phyloP scores from a whole-genome alignment of 1,284 basidiomycete species.

The Microbotryomycetes sp. region DNA sequence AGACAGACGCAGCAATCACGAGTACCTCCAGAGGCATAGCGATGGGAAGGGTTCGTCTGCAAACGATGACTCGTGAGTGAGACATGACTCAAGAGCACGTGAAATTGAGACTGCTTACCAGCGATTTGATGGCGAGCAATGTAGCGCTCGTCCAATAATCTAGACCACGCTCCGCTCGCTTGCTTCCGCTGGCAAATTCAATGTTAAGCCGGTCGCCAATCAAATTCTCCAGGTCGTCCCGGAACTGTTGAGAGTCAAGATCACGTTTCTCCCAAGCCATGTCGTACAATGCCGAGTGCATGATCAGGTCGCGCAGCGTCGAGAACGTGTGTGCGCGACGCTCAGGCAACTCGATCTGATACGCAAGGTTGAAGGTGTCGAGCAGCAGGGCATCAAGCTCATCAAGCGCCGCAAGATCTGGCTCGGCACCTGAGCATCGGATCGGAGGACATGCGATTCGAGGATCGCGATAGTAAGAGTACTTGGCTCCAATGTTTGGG shows the following conservation, averaged over 20 bases:
- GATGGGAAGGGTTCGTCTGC: not conserved
- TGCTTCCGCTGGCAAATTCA: not conserved
- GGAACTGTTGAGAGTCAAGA: not conserved
- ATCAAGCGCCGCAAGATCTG: not conserved
- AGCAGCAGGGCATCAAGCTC: conserved; percentile 1
- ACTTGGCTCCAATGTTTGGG: not conserved
- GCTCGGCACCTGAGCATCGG: not conserved
- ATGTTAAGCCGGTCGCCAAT: not conserved
- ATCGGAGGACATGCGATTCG: conserved; percentile 1
- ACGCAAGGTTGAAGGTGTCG: not conserved
- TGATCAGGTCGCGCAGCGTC: not conserved
- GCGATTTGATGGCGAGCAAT: not conserved
- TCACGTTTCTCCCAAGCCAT: not conserved
- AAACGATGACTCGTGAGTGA: not conserved
- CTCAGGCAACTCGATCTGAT: conserved; percentile 1
- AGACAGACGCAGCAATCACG: conserved; percentile 4
- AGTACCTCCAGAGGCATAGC: not conserved
- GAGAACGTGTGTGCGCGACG: not conserved
- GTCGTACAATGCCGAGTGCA: not conserved
- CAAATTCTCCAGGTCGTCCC: not conserved
- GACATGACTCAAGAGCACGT: too few relatives aligned
- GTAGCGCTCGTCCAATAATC: not conserved
- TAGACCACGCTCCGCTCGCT: not conserved
- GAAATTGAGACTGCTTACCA: not conserved
- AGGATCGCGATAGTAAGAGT: not conserved